Evolutionary conservation across 2,329 filamentous ascomycete species (phyloP), one percentile per base, ranked within the genome.

Genomic region (Phoma herbarum): DNA sequence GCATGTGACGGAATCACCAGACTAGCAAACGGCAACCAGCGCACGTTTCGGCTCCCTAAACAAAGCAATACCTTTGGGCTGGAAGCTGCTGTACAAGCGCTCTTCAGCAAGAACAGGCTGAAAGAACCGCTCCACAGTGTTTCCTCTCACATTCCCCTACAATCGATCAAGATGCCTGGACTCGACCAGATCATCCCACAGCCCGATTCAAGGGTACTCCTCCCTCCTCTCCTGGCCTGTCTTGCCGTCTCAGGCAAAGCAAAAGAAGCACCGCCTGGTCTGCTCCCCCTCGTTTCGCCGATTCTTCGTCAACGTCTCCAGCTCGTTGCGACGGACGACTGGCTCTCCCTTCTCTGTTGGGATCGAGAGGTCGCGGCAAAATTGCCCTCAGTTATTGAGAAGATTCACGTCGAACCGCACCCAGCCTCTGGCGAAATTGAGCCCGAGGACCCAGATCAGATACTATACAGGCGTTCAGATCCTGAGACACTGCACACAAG

Each of bases 381-480:
- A 63, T 81, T 94, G 18, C 81, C 84, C n/a, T 80, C 85, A 57
- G 79, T 89, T 14, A 86, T 87, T 29, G 83, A 84, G 65, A 83
- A 84, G 55, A 85, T 90, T 52, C 79, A 83, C 44, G 80, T 94
- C 29, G 90, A 93, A 74, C 90, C 90, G n/a, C 91, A 95, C 69
- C 91, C 91, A 3, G 86, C 90, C 4, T 92, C 90, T 2, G 91
- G 90, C 52, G 90, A 93, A 75, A 85, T 94, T 52, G 91, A 94
- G 77, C 78, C 93, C 20, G 88, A 91, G 56, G 89, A 92, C 56
- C 83, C 86, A 8, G 81, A 86, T 59, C 81, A 83, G 26, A 80
- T 86, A 31, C 82, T 84, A 52, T 94, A 88, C 77, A 82, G 86
- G 59, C 83, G 90, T n/a, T 74, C 91, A 33, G 91, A 95, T 69